phyloP scores from a whole-genome alignment of 139 green algal species.

The Pycnococcus provasolii region DNA sequence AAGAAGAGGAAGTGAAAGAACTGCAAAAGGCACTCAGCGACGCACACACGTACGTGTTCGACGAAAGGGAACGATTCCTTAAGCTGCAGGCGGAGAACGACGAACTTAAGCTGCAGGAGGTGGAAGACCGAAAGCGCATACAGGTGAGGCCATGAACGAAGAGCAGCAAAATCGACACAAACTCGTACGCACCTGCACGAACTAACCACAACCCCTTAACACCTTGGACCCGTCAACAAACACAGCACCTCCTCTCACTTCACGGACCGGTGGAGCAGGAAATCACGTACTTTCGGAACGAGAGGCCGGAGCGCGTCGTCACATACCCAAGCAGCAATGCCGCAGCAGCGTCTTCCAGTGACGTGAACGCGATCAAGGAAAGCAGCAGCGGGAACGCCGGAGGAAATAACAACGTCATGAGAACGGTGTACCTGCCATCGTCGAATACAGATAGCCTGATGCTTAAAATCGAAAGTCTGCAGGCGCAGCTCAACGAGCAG shows the following conservation, averaged over 20 bases:
- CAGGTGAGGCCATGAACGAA: too few relatives aligned
- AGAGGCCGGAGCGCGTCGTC: constrained; percentile 14
- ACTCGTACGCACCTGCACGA: too few relatives aligned
- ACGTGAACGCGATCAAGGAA: neutral
- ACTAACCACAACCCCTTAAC: too few relatives aligned
- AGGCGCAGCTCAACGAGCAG: constrained; percentile 73
- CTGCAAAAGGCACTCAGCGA: constrained; percentile 74
- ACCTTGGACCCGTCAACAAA: neutral
- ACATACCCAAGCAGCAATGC: neutral
- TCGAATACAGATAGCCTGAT: constrained; percentile 52
- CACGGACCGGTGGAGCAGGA: constrained; percentile 41
- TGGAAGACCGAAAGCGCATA: constrained; percentile 60
- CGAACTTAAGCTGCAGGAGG: constrained; percentile 59
- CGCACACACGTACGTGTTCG: constrained; percentile 70
- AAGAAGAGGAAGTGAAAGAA: constrained; percentile 61
- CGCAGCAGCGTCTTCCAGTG: neutral
- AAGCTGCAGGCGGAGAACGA: constrained; percentile 69
- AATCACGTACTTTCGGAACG: constrained; percentile 39
- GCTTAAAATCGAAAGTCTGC: constrained; percentile 62
- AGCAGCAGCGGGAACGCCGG: neutral
- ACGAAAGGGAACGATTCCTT: constrained; percentile 69
- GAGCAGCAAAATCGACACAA: too few relatives aligned
- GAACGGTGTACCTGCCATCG: constrained; percentile 53
- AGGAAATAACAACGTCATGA: constrained; percentile 31
- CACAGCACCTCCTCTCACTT: constrained; percentile 55